Percentiles rank a stretch among this genome's conserved stretches.
Evolutionary conservation across 306 rosid species (phyloP).

Genomic region (Heteromeles arbutifolia): DNA sequence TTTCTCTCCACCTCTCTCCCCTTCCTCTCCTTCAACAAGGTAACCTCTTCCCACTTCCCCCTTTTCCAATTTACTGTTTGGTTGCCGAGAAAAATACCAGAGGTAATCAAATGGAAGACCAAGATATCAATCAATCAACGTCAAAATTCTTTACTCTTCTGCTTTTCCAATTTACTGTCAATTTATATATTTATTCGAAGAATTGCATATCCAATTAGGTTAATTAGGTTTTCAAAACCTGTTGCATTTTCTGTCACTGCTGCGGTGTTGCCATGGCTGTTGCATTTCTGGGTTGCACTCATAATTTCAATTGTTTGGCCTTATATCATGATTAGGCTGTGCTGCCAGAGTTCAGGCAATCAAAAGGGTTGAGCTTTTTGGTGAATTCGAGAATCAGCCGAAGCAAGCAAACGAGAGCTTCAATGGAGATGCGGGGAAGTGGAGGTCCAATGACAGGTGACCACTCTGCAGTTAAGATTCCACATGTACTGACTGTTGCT

Average conservation of each 20-base stretch:
- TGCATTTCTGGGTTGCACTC: background rate
- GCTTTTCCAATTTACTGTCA: background rate
- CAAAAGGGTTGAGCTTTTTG: constrained; percentile 5
- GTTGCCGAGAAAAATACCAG: background rate
- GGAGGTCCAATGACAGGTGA: constrained; percentile 11
- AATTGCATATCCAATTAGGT: background rate
- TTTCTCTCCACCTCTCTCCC: constrained; percentile 2
- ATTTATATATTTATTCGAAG: background rate
- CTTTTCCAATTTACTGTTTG: constrained; percentile 4
- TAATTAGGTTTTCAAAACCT: background rate
- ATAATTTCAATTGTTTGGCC: background rate
- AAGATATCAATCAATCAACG: background rate
- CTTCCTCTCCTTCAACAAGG: constrained; percentile 17
- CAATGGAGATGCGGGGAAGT: constrained; percentile 32
- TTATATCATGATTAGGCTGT: background rate
- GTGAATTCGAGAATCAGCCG: background rate
- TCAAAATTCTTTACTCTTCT: background rate
- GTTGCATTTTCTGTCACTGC: background rate
- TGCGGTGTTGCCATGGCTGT: background rate
- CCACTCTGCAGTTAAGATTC: constrained; percentile 29
- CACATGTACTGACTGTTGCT: constrained; percentile 75
- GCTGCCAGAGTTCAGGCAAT: constrained; percentile 5
- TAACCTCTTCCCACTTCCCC: background rate
- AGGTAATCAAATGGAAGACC: background rate
- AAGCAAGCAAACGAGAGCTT: background rate